Evolutionary conservation across 1,284 basidiomycete species (phyloP).

Genomic region (Sanghuangporus weigelae): DNA sequence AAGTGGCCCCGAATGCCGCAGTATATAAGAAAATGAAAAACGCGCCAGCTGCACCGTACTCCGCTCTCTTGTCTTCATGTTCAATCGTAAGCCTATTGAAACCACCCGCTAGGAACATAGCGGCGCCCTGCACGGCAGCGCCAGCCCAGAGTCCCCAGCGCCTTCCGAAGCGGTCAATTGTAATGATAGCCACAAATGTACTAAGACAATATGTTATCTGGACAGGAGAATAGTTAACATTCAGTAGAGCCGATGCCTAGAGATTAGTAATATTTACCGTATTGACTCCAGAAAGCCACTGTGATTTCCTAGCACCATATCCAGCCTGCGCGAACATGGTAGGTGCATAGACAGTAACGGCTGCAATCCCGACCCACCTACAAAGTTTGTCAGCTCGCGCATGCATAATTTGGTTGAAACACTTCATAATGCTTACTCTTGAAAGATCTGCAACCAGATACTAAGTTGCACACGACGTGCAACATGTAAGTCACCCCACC

Average conservation of each 20-base stretch:
- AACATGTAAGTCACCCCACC: constrained; percentile 39
- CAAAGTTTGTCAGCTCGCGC: neutral
- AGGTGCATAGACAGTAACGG: constrained; percentile 46
- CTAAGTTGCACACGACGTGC: constrained; percentile 43
- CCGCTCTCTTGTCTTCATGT: constrained; percentile 35
- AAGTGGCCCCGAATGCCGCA: constrained; percentile 44
- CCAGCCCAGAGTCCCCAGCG: constrained; percentile 44
- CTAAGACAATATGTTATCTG: constrained; percentile 43
- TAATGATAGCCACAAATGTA: constrained; percentile 40
- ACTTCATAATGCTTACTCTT: constrained; percentile 32
- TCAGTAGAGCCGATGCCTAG: neutral
- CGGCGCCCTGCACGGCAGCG: constrained; percentile 32
- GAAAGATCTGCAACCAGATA: constrained; percentile 46
- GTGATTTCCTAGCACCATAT: constrained; percentile 38
- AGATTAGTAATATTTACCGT: constrained; percentile 28
- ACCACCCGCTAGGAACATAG: constrained; percentile 40
- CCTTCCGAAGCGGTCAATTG: constrained; percentile 44
- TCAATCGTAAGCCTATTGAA: constrained; percentile 40
- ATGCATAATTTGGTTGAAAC: neutral
- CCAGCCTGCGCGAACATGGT: constrained; percentile 45
- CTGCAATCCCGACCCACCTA: constrained; percentile 46
- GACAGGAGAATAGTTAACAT: neutral
- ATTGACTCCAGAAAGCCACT: constrained; percentile 45
- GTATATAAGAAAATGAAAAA: constrained; percentile 47
- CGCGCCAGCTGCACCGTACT: constrained; percentile 43